Conservation (phyloP, 225 moss, liverwort and hornwort genomes). For the Marchantia paleacea region DNA sequence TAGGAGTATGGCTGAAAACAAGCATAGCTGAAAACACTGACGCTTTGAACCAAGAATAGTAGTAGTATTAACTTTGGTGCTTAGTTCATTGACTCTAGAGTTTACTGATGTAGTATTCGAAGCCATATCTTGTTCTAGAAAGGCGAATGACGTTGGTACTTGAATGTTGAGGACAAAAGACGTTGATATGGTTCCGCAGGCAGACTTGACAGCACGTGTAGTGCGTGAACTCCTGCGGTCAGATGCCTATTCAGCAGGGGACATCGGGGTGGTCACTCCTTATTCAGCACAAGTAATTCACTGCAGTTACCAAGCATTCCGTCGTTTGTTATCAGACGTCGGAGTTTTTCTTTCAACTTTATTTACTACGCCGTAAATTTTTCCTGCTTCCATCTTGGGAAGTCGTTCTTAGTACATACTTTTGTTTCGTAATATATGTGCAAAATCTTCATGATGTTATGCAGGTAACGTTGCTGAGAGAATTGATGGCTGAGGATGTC, state of each 20-base stretch:
- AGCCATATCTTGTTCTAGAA: no score
- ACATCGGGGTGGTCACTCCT: slow-evolving; percentile 45
- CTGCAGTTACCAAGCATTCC: background rate
- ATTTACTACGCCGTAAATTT: background rate
- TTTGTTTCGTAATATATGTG: background rate
- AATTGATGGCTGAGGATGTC: slow-evolving; percentile 32
- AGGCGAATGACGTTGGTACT: no score
- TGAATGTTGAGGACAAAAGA: no score
- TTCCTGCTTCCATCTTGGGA: background rate
- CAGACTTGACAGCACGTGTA: slow-evolving; percentile 34
- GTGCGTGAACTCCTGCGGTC: slow-evolving; percentile 36
- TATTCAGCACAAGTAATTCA: slow-evolving; percentile 46
- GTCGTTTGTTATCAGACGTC: background rate
- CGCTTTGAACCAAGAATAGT: no score
- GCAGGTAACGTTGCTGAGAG: slow-evolving; percentile 42
- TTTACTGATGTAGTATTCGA: no score
- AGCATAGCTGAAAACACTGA: no score
- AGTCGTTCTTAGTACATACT: background rate
- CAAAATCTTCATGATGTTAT: background rate
- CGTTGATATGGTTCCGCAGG: slow-evolving; percentile 24
- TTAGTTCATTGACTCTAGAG: no score
- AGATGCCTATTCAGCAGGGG: slow-evolving; percentile 5
- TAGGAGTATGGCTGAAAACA: no score
- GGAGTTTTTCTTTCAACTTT: no score
- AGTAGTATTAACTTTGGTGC: no score